Evolutionary conservation across 2,329 filamentous ascomycete species (phyloP).

Genomic region (Colletotrichum viniferum): DNA sequence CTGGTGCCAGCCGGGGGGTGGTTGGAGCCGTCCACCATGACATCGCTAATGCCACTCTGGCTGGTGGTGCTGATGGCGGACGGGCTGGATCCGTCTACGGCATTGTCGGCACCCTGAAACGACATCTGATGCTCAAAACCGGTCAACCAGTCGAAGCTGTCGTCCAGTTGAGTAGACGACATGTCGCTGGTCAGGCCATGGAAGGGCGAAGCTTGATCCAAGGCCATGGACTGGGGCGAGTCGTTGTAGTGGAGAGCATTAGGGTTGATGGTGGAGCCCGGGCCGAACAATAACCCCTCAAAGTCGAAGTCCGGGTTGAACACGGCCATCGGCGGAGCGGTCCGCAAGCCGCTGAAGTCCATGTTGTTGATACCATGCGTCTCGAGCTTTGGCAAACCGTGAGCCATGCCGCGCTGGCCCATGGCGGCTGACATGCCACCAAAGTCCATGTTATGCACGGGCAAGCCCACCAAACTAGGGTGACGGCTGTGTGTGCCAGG

Average conservation of each 20-base stretch:
- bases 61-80: slow-evolving; percentile 95
- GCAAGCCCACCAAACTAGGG: slow-evolving; percentile 73
- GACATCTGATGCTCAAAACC: slow-evolving; percentile 81
- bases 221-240: slow-evolving; percentile 69
- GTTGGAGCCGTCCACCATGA: slow-evolving; percentile 84
- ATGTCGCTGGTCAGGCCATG: slow-evolving; percentile 60
- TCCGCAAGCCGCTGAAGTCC: slow-evolving; percentile 75
- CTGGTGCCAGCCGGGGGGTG: slow-evolving; percentile 59
- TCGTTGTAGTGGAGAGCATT: slow-evolving; percentile 84
- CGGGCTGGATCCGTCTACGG: slow-evolving; percentile 90
- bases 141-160: slow-evolving; percentile 81
- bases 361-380: slow-evolving; percentile 69
- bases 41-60: slow-evolving; percentile 88
- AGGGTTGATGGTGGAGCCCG: slow-evolving; percentile 70
- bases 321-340: slow-evolving; percentile 71
- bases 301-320: slow-evolving; percentile 73
- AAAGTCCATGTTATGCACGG: slow-evolving; percentile 64
- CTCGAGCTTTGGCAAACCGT: slow-evolving; percentile 82
- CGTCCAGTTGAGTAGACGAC: slow-evolving; percentile 67
- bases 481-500: slow-evolving; percentile 65
- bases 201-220: slow-evolving; percentile 68
- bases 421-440: slow-evolving; percentile 74
- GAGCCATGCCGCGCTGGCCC: slow-evolving; percentile 68
- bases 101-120: slow-evolving; percentile 75
- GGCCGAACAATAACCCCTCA: slow-evolving; percentile 72